Evolutionary conservation across 345 rosid species (phyloP).

Genomic region (Acer negundo): DNA sequence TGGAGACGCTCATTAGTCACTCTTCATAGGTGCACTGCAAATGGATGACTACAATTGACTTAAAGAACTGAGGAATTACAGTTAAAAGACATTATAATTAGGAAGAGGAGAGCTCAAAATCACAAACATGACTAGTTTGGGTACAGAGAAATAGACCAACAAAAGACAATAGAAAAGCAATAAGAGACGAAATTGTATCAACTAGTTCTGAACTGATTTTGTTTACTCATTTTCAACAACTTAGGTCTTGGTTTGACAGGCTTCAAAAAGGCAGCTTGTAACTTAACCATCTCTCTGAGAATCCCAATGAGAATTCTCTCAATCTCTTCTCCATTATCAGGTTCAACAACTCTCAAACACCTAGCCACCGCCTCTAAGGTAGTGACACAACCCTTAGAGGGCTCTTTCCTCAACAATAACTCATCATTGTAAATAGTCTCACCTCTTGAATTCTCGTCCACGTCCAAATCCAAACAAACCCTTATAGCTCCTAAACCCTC

Average conservation of each 20-base stretch:
- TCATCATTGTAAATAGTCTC: constrained; percentile 77
- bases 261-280: constrained; percentile 76
- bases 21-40: not conserved
- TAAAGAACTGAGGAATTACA: too few species aligned
- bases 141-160: too few species aligned
- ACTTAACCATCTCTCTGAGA: constrained; percentile 76
- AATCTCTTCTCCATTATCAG: constrained; percentile 51
- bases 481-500: constrained; percentile 48
- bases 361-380: constrained; percentile 91
- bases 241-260: constrained; percentile 68
- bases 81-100: too few species aligned
- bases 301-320: constrained; percentile 57
- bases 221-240: constrained; percentile 47
- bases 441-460: constrained; percentile 48
- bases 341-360: constrained; percentile 62
- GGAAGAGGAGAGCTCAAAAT: not conserved
- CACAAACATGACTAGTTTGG: not conserved
- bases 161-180: not conserved
- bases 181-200: not conserved
- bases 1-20: too few species aligned
- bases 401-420: constrained; percentile 75
- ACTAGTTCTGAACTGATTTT: constrained; percentile 6
- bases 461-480: constrained; percentile 84
- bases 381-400: constrained; percentile 74
- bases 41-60: not conserved